These are phyloP conservation scores for Flaveria floridana DNA, from an alignment of 140 eudicot genomes.

Conservation along the genomic window DNA sequence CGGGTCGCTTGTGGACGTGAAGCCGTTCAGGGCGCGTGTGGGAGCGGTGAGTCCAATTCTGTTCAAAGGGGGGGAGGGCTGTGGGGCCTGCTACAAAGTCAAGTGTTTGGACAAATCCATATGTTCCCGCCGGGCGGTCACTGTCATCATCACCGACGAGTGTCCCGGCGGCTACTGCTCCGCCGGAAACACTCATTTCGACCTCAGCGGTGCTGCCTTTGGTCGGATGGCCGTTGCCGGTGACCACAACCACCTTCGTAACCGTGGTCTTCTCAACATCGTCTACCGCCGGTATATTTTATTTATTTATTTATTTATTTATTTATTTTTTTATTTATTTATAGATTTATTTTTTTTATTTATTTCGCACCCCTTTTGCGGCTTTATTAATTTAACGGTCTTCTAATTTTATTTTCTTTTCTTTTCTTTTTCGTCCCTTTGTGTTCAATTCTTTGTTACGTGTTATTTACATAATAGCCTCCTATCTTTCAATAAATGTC, in stretches of 20 bases:
- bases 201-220: constrained; percentile 95
- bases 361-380: neutral
- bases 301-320: no score
- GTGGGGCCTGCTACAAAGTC: constrained; percentile 94
- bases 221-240: constrained; percentile 88
- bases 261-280: constrained; percentile 71
- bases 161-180: constrained; percentile 94
- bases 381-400: constrained; percentile 32
- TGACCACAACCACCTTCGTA: constrained; percentile 55
- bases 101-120: constrained; percentile 76
- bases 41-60: constrained; percentile 92
- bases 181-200: constrained; percentile 71
- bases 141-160: constrained; percentile 82
- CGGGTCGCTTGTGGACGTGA: constrained; percentile 84
- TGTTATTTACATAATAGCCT: neutral
- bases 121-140: constrained; percentile 74
- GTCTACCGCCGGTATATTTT: constrained; percentile 62
- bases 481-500: neutral
- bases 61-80: constrained; percentile 87
- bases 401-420: neutral
- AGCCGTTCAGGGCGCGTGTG: constrained; percentile 82
- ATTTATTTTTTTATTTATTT: no score
- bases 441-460: neutral
- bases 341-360: no score
- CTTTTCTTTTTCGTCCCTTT: constrained; percentile 5